Evolutionary conservation across 306 rosid genomes (phyloP).

Genomic region (Rosa chinensis): DNA sequence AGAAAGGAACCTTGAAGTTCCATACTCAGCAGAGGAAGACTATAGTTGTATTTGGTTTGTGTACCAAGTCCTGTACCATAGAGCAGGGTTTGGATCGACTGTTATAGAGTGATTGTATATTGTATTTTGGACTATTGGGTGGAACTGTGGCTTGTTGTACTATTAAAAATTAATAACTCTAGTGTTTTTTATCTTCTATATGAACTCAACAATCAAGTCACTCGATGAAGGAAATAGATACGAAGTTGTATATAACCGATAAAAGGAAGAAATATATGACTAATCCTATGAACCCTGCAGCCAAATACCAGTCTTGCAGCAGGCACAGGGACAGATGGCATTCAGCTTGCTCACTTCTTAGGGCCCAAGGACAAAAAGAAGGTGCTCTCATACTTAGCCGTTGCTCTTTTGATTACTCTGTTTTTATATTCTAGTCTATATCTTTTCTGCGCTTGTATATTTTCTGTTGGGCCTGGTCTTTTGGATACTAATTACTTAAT

Average conservation of each 20-base stretch:
- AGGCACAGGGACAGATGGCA: constrained; percentile 2
- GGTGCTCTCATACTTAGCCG: constrained; percentile 9
- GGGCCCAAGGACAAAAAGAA: constrained; percentile 2
- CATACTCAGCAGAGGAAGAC: not conserved
- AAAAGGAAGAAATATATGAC: not conserved
- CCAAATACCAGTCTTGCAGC: not conserved
- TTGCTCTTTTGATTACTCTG: not conserved
- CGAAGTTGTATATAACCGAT: not conserved
- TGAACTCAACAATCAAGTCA: not conserved
- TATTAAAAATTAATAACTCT: not conserved
- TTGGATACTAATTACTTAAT: constrained; percentile 15
- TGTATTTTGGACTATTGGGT: not conserved
- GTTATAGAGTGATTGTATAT: not conserved
- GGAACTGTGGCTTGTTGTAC: not conserved
- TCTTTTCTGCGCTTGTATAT: not conserved
- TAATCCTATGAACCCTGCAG: not conserved
- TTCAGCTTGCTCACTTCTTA: constrained; percentile 11
- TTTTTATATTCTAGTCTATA: not conserved
- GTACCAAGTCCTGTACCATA: not conserved
- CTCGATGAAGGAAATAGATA: not conserved
- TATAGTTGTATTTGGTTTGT: not conserved
- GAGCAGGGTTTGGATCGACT: not conserved
- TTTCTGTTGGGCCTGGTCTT: constrained; percentile 15
- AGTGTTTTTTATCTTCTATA: not conserved
- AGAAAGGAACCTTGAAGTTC: not conserved